Evolutionary conservation across 164 flowering plant genomes (phyloP).

Genomic region (Hamamelis virginiana): DNA sequence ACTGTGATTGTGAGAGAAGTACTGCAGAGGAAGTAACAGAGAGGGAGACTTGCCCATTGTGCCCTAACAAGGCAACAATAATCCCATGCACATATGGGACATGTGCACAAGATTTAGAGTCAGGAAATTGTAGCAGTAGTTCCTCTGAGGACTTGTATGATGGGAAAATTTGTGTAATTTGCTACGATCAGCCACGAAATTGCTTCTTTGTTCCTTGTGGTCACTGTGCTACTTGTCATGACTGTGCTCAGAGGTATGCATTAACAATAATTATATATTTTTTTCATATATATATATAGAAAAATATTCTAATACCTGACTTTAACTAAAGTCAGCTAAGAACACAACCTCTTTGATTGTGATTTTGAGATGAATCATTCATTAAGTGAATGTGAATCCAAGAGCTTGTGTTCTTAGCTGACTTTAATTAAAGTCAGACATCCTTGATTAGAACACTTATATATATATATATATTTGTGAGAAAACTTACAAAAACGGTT

Average conservation of each 20-base stretch:
- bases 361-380: no score
- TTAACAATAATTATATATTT: no score
- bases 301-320: no score
- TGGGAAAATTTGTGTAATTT: constrained; percentile 72
- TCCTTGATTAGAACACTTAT: no score
- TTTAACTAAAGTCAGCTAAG: no score
- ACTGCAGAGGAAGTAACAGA: background rate
- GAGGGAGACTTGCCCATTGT: constrained; percentile 24
- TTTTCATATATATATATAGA: no score
- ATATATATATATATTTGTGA: no score
- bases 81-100: constrained; percentile 27
- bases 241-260: constrained; percentile 69
- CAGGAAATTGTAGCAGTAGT: constrained; percentile 18
- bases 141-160: constrained; percentile 63
- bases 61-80: constrained; percentile 7
- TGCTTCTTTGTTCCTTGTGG: constrained; percentile 89
- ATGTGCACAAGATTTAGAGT: constrained; percentile 29
- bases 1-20: background rate
- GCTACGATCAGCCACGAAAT: constrained; percentile 61
- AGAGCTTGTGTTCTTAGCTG: no score
- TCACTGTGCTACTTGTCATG: constrained; percentile 68
- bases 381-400: no score
- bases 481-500: background rate
- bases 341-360: no score
- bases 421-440: no score